Percentiles rank a stretch among this genome's conserved stretches.
These are phyloP conservation scores for Thielaviopsis euricoi DNA, from an alignment of 2,329 filamentous ascomycete genomes.

Conservation along the genomic window DNA sequence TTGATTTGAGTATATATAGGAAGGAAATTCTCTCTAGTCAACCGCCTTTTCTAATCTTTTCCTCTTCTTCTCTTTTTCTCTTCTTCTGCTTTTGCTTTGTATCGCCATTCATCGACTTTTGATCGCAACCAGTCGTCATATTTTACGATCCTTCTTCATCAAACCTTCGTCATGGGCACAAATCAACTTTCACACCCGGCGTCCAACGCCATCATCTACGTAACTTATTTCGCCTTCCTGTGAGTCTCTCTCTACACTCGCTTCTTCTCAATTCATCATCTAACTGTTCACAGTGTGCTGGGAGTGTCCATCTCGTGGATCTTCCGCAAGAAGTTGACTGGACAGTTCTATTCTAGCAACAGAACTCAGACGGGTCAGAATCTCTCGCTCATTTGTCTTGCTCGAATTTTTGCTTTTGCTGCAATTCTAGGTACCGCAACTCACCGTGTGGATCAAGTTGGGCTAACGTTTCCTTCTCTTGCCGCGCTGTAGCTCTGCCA, in stretches of 20 bases:
- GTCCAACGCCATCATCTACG: constrained; percentile 70
- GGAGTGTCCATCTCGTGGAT: constrained; percentile 44
- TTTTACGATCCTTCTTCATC: background rate
- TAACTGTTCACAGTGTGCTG: constrained; percentile 32
- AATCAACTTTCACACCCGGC: constrained; percentile 50
- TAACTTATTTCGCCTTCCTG: constrained; percentile 66
- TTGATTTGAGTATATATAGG: background rate
- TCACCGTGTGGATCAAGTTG: background rate
- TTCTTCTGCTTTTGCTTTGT: background rate
- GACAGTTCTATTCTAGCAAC: constrained; percentile 59
- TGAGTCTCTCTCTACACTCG: constrained; percentile 20
- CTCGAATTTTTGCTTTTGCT: constrained; percentile 11
- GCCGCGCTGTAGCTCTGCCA: constrained; percentile 44
- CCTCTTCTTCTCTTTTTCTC: constrained; percentile 4
- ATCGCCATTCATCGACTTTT: background rate
- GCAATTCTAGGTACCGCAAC: background rate
- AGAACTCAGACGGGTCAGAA: constrained; percentile 68
- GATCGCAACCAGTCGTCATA: background rate
- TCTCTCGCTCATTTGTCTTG: constrained; percentile 6
- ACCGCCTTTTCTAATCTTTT: constrained; percentile 1
- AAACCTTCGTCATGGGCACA: constrained; percentile 39
- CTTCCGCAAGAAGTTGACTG: constrained; percentile 47
- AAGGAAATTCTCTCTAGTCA: background rate
- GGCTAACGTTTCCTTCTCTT: constrained; percentile 1
- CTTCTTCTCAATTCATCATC: background rate